Evolutionary conservation across 164 flowering plant species (phyloP).

Genomic region (Macadamia integrifolia): DNA sequence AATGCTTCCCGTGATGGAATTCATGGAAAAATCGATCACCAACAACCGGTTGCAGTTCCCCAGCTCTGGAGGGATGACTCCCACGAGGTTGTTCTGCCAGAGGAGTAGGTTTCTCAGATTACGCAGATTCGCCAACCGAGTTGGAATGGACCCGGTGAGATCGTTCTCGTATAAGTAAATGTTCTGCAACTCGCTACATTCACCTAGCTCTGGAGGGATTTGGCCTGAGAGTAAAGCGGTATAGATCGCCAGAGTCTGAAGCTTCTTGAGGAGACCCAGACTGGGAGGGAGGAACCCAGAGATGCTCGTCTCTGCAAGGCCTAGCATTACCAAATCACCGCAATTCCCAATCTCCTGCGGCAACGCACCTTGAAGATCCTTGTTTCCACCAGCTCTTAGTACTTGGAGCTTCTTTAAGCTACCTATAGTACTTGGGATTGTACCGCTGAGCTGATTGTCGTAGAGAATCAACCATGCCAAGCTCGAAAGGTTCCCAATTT

Average conservation of each 20-base stretch:
- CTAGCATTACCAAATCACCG: slow-evolving; percentile 46
- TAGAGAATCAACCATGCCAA: slow-evolving; percentile 43
- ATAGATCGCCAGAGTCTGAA: slow-evolving; percentile 69
- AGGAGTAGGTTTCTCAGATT: slow-evolving; percentile 49
- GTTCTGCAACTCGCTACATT: slow-evolving; percentile 48
- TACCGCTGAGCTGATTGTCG: slow-evolving; percentile 70
- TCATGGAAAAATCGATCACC: slow-evolving; percentile 66
- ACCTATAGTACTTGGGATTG: slow-evolving; percentile 58
- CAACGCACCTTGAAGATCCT: slow-evolving; percentile 57
- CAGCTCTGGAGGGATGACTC: slow-evolving; percentile 61
- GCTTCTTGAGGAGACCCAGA: slow-evolving; percentile 56
- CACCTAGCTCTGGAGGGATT: slow-evolving; percentile 72
- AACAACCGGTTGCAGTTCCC: slow-evolving; percentile 41
- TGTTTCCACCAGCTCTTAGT: slow-evolving; percentile 77
- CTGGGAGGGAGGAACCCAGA: slow-evolving; percentile 60
- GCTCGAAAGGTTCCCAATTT: slow-evolving; percentile 53
- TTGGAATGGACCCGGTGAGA: slow-evolving; percentile 61
- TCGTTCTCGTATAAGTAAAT: slow-evolving; percentile 73
- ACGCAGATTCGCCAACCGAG: slow-evolving; percentile 37
- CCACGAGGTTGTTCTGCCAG: slow-evolving; percentile 72
- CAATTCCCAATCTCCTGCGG: slow-evolving; percentile 78
- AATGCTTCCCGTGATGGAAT: slow-evolving; percentile 56
- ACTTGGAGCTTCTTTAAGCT: slow-evolving; percentile 42
- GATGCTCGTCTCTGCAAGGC: slow-evolving; percentile 73
- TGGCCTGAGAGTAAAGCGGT: slow-evolving; percentile 66